phyloP scores from a whole-genome alignment of 2,329 filamentous ascomycete genomes.

The Fusarium sublunatum region DNA sequence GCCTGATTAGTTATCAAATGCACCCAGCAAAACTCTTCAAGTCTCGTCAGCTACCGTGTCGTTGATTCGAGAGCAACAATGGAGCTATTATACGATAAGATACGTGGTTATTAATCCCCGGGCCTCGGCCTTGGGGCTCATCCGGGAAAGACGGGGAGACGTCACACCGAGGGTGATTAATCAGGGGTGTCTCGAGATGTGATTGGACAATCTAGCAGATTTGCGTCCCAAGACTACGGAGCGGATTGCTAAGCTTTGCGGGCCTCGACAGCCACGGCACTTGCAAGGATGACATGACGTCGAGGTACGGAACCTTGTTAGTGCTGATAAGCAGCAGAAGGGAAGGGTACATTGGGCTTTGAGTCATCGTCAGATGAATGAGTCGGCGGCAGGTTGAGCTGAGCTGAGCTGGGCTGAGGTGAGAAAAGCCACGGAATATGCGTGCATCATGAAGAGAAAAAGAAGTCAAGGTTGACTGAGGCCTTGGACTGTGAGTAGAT shows the following conservation, averaged over 20 bases:
- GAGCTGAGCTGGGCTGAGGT: slow-evolving; percentile 5
- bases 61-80: slow-evolving; percentile 4
- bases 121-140: slow-evolving; percentile 19
- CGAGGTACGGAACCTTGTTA: slow-evolving; percentile 7
- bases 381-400: slow-evolving; percentile 4
- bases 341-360: not conserved
- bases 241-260: slow-evolving; percentile 38
- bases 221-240: slow-evolving; percentile 15
- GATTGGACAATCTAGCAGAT: slow-evolving; percentile 31
- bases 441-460: not conserved
- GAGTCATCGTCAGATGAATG: not conserved
- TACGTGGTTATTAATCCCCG: slow-evolving; percentile 2
- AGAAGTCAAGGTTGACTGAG: not conserved
- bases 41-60: not conserved
- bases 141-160: slow-evolving; percentile 18
- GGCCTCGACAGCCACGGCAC: slow-evolving; percentile 4
- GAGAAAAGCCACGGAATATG: not conserved
- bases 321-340: slow-evolving; percentile 29
- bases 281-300: slow-evolving; percentile 17
- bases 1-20: slow-evolving; percentile 4
- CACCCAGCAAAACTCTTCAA: not conserved
- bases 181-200: slow-evolving; percentile 13
- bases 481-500: not conserved
- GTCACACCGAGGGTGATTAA: slow-evolving; percentile 42
- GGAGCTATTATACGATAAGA: not conserved